phyloP scores from a whole-genome alignment of 1,284 basidiomycete genomes.

The Sanghuangporus sanghuang region DNA sequence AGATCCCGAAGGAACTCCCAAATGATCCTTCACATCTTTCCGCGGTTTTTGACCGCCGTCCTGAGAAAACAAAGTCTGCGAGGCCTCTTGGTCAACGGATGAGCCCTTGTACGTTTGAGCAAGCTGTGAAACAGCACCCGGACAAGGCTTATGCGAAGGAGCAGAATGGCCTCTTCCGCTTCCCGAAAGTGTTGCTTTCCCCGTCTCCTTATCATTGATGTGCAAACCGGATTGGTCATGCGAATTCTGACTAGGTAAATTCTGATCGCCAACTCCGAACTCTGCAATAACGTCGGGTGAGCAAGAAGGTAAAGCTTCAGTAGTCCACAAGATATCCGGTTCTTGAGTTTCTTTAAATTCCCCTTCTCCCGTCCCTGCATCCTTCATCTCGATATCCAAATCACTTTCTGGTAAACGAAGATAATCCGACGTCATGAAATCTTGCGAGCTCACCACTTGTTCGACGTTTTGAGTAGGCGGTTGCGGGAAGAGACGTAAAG shows the following conservation, averaged over 20 bases:
- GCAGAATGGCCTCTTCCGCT: too few relatives aligned
- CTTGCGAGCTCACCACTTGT: background rate
- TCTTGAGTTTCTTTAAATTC: conserved; percentile 1
- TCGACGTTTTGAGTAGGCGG: background rate
- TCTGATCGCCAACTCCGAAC: background rate
- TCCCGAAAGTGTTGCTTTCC: too few relatives aligned
- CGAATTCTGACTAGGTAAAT: background rate
- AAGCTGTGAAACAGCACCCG: too few relatives aligned
- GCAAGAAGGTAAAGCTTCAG: background rate
- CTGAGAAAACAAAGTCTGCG: too few relatives aligned
- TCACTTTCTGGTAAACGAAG: background rate
- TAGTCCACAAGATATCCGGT: background rate
- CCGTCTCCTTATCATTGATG: background rate
- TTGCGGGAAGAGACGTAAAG: background rate
- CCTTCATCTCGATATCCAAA: background rate
- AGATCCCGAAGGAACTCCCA: too few relatives aligned
- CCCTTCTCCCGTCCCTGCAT: conserved; percentile 7
- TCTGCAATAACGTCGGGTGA: background rate
- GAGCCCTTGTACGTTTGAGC: too few relatives aligned
- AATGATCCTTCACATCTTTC: too few relatives aligned
- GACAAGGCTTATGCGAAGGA: too few relatives aligned
- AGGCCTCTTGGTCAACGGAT: too few relatives aligned
- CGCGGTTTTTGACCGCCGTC: too few relatives aligned
- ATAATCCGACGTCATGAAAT: background rate
- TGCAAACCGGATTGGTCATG: background rate